phyloP scores from a whole-genome alignment of 768 basidiomycete species.

The Auricularia heimuer region DNA sequence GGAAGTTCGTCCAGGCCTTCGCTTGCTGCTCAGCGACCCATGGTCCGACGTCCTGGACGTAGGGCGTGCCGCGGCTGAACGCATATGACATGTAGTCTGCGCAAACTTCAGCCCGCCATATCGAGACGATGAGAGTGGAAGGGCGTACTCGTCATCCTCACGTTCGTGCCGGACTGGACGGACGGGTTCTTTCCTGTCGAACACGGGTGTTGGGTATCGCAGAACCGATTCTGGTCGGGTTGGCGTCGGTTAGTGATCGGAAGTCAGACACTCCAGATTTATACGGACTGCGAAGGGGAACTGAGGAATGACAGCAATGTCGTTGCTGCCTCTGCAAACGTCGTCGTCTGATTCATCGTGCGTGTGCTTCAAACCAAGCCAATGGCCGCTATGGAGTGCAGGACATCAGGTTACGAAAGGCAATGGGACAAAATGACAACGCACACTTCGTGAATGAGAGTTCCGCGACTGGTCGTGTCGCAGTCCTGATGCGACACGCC shows the following conservation, averaged over 20 bases:
- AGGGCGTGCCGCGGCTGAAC: neutral
- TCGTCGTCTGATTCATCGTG: neutral
- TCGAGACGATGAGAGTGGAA: neutral
- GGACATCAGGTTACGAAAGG: neutral
- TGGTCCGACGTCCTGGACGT: neutral
- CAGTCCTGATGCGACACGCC: neutral
- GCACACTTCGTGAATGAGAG: neutral
- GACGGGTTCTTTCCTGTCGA: neutral
- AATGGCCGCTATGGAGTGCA: neutral
- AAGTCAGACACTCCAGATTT: neutral
- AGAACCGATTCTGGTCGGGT: neutral
- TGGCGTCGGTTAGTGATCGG: neutral
- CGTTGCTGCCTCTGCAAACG: neutral
- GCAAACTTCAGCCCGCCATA: neutral
- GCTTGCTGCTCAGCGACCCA: neutral
- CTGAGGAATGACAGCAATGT: neutral
- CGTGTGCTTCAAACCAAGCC: neutral
- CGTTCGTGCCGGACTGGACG: neutral
- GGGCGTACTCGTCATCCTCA: neutral
- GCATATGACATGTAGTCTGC: neutral
- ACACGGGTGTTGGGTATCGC: neutral
- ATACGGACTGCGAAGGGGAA: neutral
- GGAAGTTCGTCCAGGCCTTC: neutral
- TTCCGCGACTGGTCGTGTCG: neutral
- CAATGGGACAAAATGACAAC: neutral